Evolutionary conservation across 2,329 filamentous ascomycete species (phyloP).

Genomic region (Colletotrichum acutatum): DNA sequence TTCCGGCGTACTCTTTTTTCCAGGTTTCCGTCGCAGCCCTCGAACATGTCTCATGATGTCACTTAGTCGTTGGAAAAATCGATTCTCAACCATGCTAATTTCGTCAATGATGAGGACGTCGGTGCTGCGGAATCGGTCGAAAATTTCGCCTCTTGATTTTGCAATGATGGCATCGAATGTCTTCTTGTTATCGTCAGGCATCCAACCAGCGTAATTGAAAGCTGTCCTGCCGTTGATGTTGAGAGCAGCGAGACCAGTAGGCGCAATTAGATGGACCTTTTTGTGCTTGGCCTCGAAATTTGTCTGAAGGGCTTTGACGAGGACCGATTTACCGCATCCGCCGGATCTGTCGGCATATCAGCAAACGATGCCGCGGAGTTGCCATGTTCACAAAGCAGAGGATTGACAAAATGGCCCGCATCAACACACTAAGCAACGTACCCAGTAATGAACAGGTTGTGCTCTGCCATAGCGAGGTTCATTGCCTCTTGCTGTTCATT

Average conservation of each 20-base stretch:
- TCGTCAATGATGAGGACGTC: constrained; percentile 73
- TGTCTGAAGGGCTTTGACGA: neutral
- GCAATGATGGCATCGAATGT: neutral
- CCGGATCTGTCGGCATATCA: no score
- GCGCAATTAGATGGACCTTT: constrained; percentile 62
- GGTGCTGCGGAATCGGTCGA: no score
- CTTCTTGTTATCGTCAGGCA: constrained; percentile 39
- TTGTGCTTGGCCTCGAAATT: neutral
- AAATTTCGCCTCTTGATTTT: constrained; percentile 26
- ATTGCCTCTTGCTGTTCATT: constrained; percentile 3
- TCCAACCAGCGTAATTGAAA: constrained; percentile 69
- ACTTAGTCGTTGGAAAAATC: constrained; percentile 68
- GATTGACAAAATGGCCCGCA: no score
- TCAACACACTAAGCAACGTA: no score
- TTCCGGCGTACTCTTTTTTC: no score
- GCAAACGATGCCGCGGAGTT: no score
- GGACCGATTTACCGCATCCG: constrained; percentile 20
- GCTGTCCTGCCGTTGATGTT: constrained; percentile 67
- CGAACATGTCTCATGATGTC: constrained; percentile 51
- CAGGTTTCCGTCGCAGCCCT: no score
- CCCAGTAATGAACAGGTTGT: constrained; percentile 73
- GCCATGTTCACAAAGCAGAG: no score
- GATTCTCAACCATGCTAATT: constrained; percentile 74
- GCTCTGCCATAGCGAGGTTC: constrained; percentile 59
- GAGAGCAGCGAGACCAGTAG: constrained; percentile 69